A percentile compares a stretch with the other conserved stretches of the same genome.
phyloP scores from a whole-genome alignment of 352 stramenopile species.

The Pythium pyrilobum region DNA sequence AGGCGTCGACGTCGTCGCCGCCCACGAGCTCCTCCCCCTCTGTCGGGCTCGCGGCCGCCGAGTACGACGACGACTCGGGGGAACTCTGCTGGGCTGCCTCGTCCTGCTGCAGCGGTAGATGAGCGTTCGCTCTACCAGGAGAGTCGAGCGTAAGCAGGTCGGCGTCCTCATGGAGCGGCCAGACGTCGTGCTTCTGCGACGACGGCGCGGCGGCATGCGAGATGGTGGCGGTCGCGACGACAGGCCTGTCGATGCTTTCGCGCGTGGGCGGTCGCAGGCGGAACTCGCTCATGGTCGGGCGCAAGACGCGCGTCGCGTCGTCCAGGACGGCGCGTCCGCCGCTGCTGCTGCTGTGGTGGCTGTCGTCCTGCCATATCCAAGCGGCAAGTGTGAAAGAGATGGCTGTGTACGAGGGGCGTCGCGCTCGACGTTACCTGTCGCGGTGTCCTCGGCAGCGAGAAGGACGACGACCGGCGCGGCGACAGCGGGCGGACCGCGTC shows the following conservation, averaged over 20 bases:
- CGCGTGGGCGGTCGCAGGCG: background rate
- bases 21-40: background rate
- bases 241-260: too few relatives aligned
- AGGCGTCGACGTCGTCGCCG: slow-evolving; percentile 8
- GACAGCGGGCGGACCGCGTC: slow-evolving; percentile 4
- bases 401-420: too few relatives aligned
- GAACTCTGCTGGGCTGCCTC: background rate
- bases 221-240: too few relatives aligned
- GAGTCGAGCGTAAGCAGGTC: slow-evolving; percentile 2
- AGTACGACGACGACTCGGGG: slow-evolving; percentile 15
- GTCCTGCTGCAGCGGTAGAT: too few relatives aligned
- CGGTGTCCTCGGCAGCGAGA: slow-evolving; percentile 8
- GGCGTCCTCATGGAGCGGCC: background rate
- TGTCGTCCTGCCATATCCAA: too few relatives aligned
- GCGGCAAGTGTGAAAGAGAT: too few relatives aligned
- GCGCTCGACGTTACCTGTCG: slow-evolving; percentile 6
- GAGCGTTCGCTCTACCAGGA: background rate
- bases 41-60: slow-evolving; percentile 11
- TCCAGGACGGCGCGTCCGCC: too few relatives aligned
- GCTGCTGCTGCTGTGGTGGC: too few relatives aligned
- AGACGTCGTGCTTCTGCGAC: background rate
- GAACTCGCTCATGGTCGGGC: background rate
- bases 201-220: too few relatives aligned
- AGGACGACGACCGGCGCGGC: slow-evolving; percentile 26
- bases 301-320: background rate